Evolutionary conservation across 2,329 filamentous ascomycete species (phyloP), one percentile per base, ranked within the genome.

Genomic region (Fusarium sp.): DNA sequence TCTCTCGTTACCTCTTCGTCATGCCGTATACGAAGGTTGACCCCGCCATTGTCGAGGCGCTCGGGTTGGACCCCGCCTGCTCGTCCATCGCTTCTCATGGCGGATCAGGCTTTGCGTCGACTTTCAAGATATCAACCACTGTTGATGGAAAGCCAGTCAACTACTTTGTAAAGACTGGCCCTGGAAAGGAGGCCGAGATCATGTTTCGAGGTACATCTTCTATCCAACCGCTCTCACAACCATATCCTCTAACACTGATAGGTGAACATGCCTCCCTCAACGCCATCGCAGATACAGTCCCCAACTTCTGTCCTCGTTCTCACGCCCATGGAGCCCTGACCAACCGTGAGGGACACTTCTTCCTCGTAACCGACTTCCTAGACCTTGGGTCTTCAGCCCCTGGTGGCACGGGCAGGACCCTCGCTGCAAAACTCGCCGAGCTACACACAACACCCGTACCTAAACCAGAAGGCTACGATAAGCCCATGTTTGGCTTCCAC

Each of bases 231-330:
- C 27, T 50, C 20, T 35, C 43, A 22, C 45, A 57, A 11, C 60
- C 50, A 67, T 76, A 29, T 56, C 31, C 18, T 20, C 39, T 41
- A 22, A 72, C 35, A 39, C 16, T 29, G n/a, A 6, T 78, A 90
- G 94, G 95, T 69, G 96, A 98, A 83, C 92, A 95, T 80, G 89
- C 90, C 59, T 97, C 94, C 4, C 90, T 98, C 64, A 95, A 95
- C 79, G 94, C 95, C 64, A 94, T 98, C 75, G 89, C 95, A 80
- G 80, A 86, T 54, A 86, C 87, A 16, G 92, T 97, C 0, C 93
- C 95, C 2, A 88, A 88, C 35, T 89, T 98, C 63, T 96, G 94
- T 79, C 95, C 95, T 0, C 87, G 87, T 56, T 92, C 94, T 0
- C 88, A 95, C 80, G 94, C 93, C 37, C 91, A 94, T 80, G 95